A percentile compares a stretch with the other conserved stretches of the same genome.
Conservation (phyloP, 73 alveolate species). For the Paramecium octaurelia region DNA sequence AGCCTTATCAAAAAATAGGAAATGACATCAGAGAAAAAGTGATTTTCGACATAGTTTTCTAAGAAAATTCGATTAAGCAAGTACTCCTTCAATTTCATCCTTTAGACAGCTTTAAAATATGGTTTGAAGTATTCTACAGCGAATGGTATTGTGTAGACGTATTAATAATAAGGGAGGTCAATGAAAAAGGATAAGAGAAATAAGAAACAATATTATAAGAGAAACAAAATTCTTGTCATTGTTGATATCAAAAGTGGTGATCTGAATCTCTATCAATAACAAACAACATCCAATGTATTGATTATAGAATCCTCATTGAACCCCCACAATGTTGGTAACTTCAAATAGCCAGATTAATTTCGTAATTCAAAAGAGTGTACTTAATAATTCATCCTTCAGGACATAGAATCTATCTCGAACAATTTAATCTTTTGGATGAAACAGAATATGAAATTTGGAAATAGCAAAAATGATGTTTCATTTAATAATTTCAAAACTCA, state of each 20-base stretch:
- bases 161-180: neutral
- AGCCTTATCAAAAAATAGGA: neutral
- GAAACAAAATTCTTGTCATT: neutral
- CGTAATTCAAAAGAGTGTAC: neutral
- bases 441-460: neutral
- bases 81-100: neutral
- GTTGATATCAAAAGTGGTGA: neutral
- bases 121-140: constrained; percentile 42
- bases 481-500: neutral
- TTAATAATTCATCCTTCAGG: neutral
- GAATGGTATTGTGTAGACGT: neutral
- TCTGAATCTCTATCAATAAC: neutral
- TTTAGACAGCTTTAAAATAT: neutral
- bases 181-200: constrained; percentile 33
- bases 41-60: neutral
- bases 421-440: neutral
- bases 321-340: neutral
- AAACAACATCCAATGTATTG: neutral
- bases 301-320: neutral
- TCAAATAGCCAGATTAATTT: neutral
- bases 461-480: neutral
- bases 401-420: neutral
- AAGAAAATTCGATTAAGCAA: neutral
- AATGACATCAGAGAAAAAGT: neutral
- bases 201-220: neutral